Percentiles rank a stretch among this genome's conserved stretches.
Conservation (phyloP, 441 rosid species). For the Jatropha multifida region DNA sequence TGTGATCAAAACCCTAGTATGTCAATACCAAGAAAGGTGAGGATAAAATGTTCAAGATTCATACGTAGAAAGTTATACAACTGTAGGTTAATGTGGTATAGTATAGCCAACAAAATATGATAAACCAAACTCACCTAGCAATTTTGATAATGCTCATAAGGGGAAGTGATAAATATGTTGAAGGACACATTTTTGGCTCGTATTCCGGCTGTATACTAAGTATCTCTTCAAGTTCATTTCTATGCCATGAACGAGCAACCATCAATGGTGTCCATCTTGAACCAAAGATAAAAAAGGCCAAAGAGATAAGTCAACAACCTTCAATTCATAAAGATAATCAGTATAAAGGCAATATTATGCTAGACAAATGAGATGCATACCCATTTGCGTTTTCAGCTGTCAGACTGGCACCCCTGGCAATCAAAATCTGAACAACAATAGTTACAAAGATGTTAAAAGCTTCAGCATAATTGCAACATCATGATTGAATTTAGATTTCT, state of each 20-base stretch:
- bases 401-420: constrained; percentile 71
- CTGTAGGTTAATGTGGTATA: neutral
- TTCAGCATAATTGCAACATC: constrained; percentile 11
- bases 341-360: neutral
- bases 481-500: constrained; percentile 11
- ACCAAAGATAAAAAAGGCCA: constrained; percentile 20
- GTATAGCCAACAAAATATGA: neutral
- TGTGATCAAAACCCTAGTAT: neutral
- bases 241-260: constrained; percentile 95
- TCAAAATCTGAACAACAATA: constrained; percentile 63
- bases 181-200: constrained; percentile 46
- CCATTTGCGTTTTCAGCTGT: constrained; percentile 73
- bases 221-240: constrained; percentile 76
- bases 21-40: neutral
- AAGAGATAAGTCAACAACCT: constrained; percentile 14
- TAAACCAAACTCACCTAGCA: constrained; percentile 59
- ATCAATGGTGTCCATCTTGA: constrained; percentile 83
- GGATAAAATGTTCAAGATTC: neutral
- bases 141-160: constrained; percentile 90
- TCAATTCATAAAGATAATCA: neutral
- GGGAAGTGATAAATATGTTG: constrained; percentile 82
- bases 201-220: constrained; percentile 46
- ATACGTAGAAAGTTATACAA: neutral
- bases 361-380: constrained; percentile 35
- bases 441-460: constrained; percentile 13